phyloP scores from a whole-genome alignment of 805 yeast species.

The Lipomyces kockii region DNA sequence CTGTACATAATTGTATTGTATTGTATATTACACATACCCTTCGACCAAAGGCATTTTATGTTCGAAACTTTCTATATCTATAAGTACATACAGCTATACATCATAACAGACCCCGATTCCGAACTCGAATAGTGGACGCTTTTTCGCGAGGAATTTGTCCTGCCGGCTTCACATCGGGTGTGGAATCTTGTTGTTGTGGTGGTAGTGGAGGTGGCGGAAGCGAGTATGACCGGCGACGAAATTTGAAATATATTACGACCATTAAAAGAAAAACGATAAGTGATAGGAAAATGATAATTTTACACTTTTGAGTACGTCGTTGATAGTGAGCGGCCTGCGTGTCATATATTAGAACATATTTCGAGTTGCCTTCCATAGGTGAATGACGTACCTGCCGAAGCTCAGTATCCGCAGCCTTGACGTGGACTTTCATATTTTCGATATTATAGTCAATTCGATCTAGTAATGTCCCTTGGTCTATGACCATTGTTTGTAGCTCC shows the following conservation, averaged over 20 bases:
- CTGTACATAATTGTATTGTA: background rate
- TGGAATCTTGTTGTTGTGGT: background rate
- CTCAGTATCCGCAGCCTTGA: slow-evolving; percentile 78
- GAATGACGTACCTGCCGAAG: slow-evolving; percentile 45
- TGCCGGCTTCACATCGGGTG: background rate
- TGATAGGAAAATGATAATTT: slow-evolving; percentile 73
- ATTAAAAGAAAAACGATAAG: slow-evolving; percentile 73
- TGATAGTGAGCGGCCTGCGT: slow-evolving; percentile 79
- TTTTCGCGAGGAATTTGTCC: background rate
- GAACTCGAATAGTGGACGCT: background rate
- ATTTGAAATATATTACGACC: slow-evolving; percentile 67
- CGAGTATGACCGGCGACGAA: slow-evolving; percentile 15
- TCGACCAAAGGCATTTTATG: background rate
- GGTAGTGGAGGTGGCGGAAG: slow-evolving; percentile 4
- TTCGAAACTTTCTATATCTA: background rate
- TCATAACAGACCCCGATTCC: background rate
- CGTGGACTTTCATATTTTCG: slow-evolving; percentile 74
- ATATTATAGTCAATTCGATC: slow-evolving; percentile 94
- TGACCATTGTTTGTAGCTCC: slow-evolving; percentile 87
- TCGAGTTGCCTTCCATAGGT: background rate
- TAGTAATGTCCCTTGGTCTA: slow-evolving; percentile 92
- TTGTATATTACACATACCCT: background rate
- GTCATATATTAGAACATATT: slow-evolving; percentile 1
- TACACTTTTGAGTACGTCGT: slow-evolving; percentile 87
- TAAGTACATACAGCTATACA: background rate